phyloP scores from a whole-genome alignment of 2,329 filamentous ascomycete genomes.

The Trichophyton mentagrophytes region DNA sequence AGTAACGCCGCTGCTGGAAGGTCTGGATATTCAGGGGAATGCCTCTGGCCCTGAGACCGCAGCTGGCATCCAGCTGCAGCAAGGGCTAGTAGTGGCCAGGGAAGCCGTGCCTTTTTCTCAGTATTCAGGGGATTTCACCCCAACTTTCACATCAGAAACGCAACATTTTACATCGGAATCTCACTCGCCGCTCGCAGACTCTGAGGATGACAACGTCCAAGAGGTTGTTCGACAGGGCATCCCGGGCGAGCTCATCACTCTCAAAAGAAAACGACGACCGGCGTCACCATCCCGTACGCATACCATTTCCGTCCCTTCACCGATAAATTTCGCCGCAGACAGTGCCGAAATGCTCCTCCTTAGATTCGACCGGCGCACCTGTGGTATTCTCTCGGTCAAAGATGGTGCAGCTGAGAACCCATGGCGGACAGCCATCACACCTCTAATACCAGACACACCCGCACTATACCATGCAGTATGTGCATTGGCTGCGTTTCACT shows the following conservation, averaged over 20 bases:
- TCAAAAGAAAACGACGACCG: not conserved
- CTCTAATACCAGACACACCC: slow-evolving; percentile 49
- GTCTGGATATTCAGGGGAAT: not conserved
- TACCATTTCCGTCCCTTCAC: not conserved
- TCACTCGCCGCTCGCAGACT: not conserved
- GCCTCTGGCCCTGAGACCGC: not conserved
- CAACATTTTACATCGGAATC: not conserved
- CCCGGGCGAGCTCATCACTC: not conserved
- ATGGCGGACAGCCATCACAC: slow-evolving; percentile 60
- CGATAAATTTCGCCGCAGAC: slow-evolving; percentile 31
- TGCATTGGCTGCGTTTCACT: slow-evolving; percentile 58
- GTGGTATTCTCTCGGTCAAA: slow-evolving; percentile 58
- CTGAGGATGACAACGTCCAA: slow-evolving; percentile 34
- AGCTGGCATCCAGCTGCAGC: not conserved
- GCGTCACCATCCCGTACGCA: not conserved
- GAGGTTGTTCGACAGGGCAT: slow-evolving; percentile 37
- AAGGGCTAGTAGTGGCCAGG: no score
- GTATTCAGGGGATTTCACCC: not conserved
- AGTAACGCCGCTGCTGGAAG: not conserved
- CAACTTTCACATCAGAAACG: not conserved
- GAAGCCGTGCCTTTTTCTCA: not conserved
- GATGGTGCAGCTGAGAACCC: slow-evolving; percentile 58
- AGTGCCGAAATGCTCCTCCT: slow-evolving; percentile 50
- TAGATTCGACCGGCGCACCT: slow-evolving; percentile 53
- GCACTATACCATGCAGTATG: slow-evolving; percentile 56